These are phyloP conservation scores for Tylopilus orsonianus DNA, from an alignment of 1,284 basidiomycete species.

Conservation along the genomic window DNA sequence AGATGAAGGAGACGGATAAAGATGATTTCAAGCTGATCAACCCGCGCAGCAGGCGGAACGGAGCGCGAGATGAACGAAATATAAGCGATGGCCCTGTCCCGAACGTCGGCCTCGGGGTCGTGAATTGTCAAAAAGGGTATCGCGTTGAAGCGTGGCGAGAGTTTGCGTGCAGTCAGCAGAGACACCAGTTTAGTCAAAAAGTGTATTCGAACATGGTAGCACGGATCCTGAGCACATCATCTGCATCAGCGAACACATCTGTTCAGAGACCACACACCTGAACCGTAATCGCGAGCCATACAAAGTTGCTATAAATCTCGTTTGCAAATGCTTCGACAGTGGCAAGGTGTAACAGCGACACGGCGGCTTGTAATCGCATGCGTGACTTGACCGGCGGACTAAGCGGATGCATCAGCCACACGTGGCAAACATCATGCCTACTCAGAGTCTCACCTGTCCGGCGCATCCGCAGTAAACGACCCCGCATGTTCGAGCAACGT, in stretches of 20 bases:
- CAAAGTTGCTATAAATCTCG: conserved; percentile 62
- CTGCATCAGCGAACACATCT: background rate
- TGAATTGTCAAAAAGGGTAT: conserved; percentile 87
- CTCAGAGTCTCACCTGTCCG: conserved; percentile 60
- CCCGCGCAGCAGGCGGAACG: conserved; percentile 53
- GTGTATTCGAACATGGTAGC: conserved; percentile 79
- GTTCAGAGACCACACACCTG: conserved; percentile 52
- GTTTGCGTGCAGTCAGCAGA: conserved; percentile 59
- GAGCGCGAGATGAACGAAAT: conserved; percentile 48
- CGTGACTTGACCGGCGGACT: conserved; percentile 64
- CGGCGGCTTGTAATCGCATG: conserved; percentile 79
- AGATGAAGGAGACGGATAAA: conserved; percentile 87
- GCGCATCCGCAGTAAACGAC: conserved; percentile 53
- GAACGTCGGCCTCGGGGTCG: conserved; percentile 87
- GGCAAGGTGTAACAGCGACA: conserved; percentile 81
- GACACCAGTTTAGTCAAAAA: conserved; percentile 78
- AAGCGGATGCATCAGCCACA: conserved; percentile 13
- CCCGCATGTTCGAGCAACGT: conserved; percentile 69
- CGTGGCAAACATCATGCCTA: background rate
- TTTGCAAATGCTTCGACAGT: conserved; percentile 61
- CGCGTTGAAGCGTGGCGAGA: conserved; percentile 76
- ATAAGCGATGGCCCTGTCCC: conserved; percentile 60
- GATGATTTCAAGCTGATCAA: conserved; percentile 75
- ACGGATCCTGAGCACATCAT: conserved; percentile 64
- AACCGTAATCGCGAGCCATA: conserved; percentile 70